Conservation (phyloP, 495 filamentous ascomycete species). For the Lindgomyces ingoldianus region DNA sequence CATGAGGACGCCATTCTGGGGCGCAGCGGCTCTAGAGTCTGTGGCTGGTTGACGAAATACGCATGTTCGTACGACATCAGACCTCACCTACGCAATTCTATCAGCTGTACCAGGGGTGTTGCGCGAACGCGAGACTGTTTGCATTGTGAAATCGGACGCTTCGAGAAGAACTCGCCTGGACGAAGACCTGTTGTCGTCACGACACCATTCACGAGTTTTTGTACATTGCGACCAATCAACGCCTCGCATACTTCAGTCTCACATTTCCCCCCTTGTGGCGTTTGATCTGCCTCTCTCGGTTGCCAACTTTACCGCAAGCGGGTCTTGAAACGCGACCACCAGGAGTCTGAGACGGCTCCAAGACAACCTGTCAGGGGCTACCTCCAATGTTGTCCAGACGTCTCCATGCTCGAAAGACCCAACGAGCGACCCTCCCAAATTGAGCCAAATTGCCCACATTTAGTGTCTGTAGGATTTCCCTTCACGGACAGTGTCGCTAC, state of each 20-base stretch:
- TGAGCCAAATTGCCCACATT: constrained; percentile 6
- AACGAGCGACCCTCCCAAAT: neutral
- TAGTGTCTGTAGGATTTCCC: constrained; percentile 2
- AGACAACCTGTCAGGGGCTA: constrained; percentile 23
- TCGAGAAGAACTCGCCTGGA: constrained; percentile 1
- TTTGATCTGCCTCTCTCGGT: constrained; percentile 21
- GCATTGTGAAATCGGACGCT: neutral
- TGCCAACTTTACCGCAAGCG: constrained; percentile 29
- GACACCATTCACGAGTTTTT: neutral
- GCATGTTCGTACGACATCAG: neutral
- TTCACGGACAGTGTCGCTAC: neutral
- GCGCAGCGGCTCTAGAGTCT: too few relatives aligned
- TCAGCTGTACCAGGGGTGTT: neutral
- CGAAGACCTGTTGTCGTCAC: neutral
- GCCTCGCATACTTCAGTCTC: constrained; percentile 13
- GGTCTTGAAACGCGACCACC: constrained; percentile 28
- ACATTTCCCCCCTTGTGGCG: constrained; percentile 13
- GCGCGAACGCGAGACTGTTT: constrained; percentile 4
- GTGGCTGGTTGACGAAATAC: too few relatives aligned
- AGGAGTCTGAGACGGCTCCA: constrained; percentile 27
- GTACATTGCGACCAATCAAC: neutral
- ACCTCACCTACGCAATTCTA: neutral
- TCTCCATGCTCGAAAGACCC: constrained; percentile 3
- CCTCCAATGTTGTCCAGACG: constrained; percentile 10
- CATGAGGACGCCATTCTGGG: constrained; percentile 8